Conservation (phyloP, 1,284 basidiomycete species). For the Rhodotorula sp. region DNA sequence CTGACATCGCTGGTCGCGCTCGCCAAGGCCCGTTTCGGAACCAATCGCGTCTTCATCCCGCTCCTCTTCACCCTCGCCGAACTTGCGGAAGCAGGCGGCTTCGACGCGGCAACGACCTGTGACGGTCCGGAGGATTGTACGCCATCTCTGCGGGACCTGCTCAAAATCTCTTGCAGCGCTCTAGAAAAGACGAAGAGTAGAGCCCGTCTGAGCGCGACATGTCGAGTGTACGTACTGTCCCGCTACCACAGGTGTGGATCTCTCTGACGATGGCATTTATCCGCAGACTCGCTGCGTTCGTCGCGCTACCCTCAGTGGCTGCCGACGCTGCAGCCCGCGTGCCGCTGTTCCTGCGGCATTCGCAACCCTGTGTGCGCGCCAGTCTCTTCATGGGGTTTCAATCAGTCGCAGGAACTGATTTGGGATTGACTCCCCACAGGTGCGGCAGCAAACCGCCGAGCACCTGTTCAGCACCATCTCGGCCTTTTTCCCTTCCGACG, state of each 20-base stretch:
- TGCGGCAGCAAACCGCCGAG: slow-evolving; percentile 76
- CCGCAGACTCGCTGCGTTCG: slow-evolving; percentile 62
- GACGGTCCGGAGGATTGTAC: slow-evolving; percentile 23
- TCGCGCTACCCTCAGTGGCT: slow-evolving; percentile 58
- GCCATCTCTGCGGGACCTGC: slow-evolving; percentile 48
- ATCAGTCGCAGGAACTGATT: neutral
- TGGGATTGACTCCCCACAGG: slow-evolving; percentile 52
- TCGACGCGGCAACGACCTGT: slow-evolving; percentile 9
- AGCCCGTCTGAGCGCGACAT: slow-evolving; percentile 69
- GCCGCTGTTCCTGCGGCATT: slow-evolving; percentile 66
- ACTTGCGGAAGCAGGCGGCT: slow-evolving; percentile 17
- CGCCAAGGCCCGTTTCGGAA: slow-evolving; percentile 58
- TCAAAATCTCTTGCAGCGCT: slow-evolving; percentile 61
- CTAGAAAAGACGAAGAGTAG: slow-evolving; percentile 70
- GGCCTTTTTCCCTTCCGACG: slow-evolving; percentile 61
- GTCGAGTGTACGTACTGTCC: slow-evolving; percentile 66
- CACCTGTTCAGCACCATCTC: slow-evolving; percentile 73
- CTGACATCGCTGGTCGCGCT: slow-evolving; percentile 60
- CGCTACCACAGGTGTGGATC: no score
- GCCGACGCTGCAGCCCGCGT: slow-evolving; percentile 57
- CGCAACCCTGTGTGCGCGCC: slow-evolving; percentile 68
- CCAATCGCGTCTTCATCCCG: slow-evolving; percentile 67
- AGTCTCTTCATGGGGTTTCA: slow-evolving; percentile 7
- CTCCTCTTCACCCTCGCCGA: slow-evolving; percentile 13
- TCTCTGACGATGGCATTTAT: no score